Evolutionary conservation across 2,329 filamentous ascomycete genomes (phyloP).

Genomic region (Aspergillus persii): DNA sequence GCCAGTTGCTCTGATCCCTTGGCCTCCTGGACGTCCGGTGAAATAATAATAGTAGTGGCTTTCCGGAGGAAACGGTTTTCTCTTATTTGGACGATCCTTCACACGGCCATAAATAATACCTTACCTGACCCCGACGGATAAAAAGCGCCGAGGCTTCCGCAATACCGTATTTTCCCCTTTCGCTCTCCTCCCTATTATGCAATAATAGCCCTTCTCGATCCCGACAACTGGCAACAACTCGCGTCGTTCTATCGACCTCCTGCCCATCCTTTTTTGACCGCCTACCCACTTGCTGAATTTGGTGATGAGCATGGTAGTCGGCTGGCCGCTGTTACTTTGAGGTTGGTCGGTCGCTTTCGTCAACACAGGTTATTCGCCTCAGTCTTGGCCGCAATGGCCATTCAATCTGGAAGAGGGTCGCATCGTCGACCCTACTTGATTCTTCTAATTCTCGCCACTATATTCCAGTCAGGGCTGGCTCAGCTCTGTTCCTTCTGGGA

Average conservation of each 20-base stretch:
- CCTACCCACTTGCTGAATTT: slow-evolving; percentile 8
- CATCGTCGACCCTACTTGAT: slow-evolving; percentile 17
- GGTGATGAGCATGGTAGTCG: slow-evolving; percentile 28
- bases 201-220: background rate
- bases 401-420: slow-evolving; percentile 9
- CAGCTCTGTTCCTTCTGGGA: slow-evolving; percentile 38
- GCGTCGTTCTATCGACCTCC: background rate
- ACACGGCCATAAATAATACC: background rate
- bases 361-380: slow-evolving; percentile 7
- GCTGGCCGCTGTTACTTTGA: slow-evolving; percentile 20
- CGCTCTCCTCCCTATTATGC: background rate
- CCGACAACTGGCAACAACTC: background rate
- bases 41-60: background rate
- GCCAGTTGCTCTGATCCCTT: background rate
- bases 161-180: background rate
- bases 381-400: slow-evolving; percentile 19
- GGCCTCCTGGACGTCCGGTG: background rate
- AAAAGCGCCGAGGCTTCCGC: background rate
- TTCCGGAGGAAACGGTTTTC: background rate
- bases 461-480: slow-evolving; percentile 22
- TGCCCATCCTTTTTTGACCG: slow-evolving; percentile 1
- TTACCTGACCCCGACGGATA: background rate
- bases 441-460: slow-evolving; percentile 18
- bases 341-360: slow-evolving; percentile 23
- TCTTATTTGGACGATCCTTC: background rate